Percentiles rank a stretch among this genome's conserved stretches.
Evolutionary conservation across 1,284 basidiomycete genomes (phyloP).

Genomic region (Tetrapyrgos nigripes): DNA sequence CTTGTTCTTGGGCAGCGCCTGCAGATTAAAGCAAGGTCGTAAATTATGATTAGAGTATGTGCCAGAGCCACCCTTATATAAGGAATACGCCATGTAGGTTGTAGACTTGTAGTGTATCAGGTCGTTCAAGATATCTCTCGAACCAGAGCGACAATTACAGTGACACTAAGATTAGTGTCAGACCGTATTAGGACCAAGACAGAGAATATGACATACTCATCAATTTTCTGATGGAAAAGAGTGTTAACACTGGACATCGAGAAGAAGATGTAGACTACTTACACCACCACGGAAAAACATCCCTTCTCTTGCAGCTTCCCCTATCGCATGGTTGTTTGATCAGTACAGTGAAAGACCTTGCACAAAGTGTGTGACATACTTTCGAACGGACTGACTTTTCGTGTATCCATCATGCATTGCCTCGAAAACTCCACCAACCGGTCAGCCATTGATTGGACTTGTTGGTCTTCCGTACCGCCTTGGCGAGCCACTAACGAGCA

Average conservation of each 20-base stretch:
- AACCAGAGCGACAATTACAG: conserved; percentile 51
- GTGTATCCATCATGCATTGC: conserved; percentile 69
- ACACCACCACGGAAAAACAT: conserved; percentile 75
- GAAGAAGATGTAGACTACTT: conserved; percentile 35
- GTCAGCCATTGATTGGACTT: conserved; percentile 75
- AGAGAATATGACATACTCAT: conserved; percentile 55
- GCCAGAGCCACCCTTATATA: too few relatives aligned
- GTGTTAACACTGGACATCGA: conserved; percentile 16
- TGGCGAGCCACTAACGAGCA: conserved; percentile 67
- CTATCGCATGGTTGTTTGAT: conserved; percentile 37
- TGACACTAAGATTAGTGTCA: conserved; percentile 43
- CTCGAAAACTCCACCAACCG: conserved; percentile 73
- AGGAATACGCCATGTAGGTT: not conserved
- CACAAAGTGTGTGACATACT: conserved; percentile 44
- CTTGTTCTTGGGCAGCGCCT: too few relatives aligned
- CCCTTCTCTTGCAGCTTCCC: conserved; percentile 66
- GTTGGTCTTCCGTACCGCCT: conserved; percentile 59
- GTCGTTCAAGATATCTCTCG: conserved; percentile 35
- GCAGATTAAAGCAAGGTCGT: too few relatives aligned
- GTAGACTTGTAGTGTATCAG: not conserved
- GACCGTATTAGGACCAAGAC: conserved; percentile 28
- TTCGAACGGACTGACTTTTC: conserved; percentile 73
- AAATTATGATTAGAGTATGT: not conserved
- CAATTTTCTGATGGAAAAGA: conserved; percentile 54
- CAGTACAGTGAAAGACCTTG: not conserved